Evolutionary conservation across 2,329 filamentous ascomycete species (phyloP).

Genomic region (Dactylellina cionopaga): DNA sequence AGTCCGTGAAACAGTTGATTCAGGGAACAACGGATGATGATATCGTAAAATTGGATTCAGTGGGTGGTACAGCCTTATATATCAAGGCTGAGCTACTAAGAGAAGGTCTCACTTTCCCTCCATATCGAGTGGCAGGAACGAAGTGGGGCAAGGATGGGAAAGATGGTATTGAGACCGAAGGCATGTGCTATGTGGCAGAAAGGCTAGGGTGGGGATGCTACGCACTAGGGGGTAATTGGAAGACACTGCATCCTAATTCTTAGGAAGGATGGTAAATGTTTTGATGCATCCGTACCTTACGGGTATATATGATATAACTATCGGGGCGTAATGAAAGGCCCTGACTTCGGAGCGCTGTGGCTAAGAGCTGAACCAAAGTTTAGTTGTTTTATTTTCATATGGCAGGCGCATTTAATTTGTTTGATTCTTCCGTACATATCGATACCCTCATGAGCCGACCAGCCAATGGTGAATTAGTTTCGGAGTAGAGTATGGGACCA

Average conservation of each 20-base stretch:
- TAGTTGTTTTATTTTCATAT: too few relatives aligned
- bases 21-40: slow-evolving; percentile 57
- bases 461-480: too few relatives aligned
- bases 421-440: too few relatives aligned
- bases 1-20: slow-evolving; percentile 46
- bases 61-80: slow-evolving; percentile 60
- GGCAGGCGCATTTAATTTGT: too few relatives aligned
- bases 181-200: slow-evolving; percentile 59
- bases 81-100: slow-evolving; percentile 58
- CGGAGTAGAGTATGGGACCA: too few relatives aligned
- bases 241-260: slow-evolving; percentile 57
- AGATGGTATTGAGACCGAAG: slow-evolving; percentile 61
- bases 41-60: slow-evolving; percentile 59
- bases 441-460: too few relatives aligned
- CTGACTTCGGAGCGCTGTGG: too few relatives aligned
- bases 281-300: neutral
- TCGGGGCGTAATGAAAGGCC: too few relatives aligned
- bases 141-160: slow-evolving; percentile 59
- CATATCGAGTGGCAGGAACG: slow-evolving; percentile 59
- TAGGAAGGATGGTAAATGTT: neutral
- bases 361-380: too few relatives aligned
- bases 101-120: slow-evolving; percentile 59
- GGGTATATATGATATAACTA: too few relatives aligned
- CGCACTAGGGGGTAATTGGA: slow-evolving; percentile 58
- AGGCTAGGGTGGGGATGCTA: slow-evolving; percentile 58